Conservation (phyloP, 108 stramenopile species). For the Pseudonitzschia multiseries region DNA sequence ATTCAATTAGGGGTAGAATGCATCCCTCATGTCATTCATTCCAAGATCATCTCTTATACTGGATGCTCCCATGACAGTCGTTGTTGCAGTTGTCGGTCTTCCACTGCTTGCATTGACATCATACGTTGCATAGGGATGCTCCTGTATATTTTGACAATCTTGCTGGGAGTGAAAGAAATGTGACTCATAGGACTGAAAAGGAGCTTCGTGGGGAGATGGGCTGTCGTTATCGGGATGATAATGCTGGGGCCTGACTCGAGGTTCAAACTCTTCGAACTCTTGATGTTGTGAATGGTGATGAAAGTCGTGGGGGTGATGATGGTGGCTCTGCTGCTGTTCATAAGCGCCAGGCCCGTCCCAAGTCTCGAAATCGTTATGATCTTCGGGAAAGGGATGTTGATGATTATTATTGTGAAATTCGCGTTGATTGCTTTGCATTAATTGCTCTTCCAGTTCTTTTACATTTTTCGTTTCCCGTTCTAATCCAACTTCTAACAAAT, state of each 20-base stretch:
- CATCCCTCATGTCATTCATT: background rate
- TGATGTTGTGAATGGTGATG: background rate
- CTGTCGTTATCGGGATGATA: background rate
- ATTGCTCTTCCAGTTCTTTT: slow-evolving; percentile 2
- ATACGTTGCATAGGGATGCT: background rate
- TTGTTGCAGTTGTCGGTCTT: background rate
- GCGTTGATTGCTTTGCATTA: background rate
- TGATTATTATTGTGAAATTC: background rate
- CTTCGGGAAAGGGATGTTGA: slow-evolving; percentile 1
- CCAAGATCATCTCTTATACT: slow-evolving; percentile 4
- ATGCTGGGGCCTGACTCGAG: slow-evolving; percentile 3
- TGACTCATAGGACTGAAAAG: slow-evolving; percentile 1
- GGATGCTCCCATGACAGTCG: slow-evolving; percentile 1
- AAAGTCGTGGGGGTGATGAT: background rate
- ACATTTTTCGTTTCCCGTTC: slow-evolving; percentile 8
- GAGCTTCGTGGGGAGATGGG: background rate
- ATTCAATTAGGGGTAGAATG: background rate
- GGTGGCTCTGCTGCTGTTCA: slow-evolving; percentile 2
- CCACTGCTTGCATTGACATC: background rate
- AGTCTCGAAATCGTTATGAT: background rate
- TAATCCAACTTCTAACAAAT: slow-evolving; percentile 11
- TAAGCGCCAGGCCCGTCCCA: slow-evolving; percentile 8
- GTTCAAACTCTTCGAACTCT: slow-evolving; percentile 4
- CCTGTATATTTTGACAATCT: background rate
- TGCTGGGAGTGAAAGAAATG: background rate